These are phyloP conservation scores for Russula earlei DNA, from an alignment of 768 basidiomycete genomes.

Conservation along the genomic window DNA sequence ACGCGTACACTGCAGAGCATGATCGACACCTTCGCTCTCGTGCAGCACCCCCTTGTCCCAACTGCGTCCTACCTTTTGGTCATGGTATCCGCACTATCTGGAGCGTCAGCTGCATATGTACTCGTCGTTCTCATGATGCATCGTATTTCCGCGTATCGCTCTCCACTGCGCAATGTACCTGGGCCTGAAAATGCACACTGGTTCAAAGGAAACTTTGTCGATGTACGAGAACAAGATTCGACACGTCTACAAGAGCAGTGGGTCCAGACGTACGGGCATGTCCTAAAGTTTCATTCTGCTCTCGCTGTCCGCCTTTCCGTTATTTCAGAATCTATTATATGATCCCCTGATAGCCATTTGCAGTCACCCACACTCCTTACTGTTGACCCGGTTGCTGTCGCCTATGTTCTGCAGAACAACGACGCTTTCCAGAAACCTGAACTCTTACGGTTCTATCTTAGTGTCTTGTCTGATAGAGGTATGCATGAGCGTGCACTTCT, in stretches of 20 bases:
- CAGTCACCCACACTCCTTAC: constrained; percentile 25
- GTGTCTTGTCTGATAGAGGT: constrained; percentile 14
- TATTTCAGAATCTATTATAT: too few relatives aligned
- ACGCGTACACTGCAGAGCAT: too few relatives aligned
- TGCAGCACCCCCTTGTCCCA: too few relatives aligned
- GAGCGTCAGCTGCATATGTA: not conserved
- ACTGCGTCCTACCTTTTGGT: not conserved
- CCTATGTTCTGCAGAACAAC: constrained; percentile 27
- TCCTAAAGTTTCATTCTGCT: not conserved
- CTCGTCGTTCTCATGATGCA: not conserved
- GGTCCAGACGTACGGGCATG: constrained; percentile 13
- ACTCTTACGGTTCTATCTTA: constrained; percentile 7
- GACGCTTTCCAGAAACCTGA: constrained; percentile 29
- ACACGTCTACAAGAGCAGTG: constrained; percentile 13
- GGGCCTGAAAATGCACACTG: constrained; percentile 4
- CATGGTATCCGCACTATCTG: not conserved
- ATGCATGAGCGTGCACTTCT: not conserved
- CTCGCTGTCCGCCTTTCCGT: constrained; percentile 8
- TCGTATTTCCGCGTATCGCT: not conserved
- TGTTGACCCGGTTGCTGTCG: constrained; percentile 29
- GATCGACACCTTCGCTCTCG: too few relatives aligned
- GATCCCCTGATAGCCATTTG: not conserved
- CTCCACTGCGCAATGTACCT: not conserved
- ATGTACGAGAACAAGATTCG: constrained; percentile 1
- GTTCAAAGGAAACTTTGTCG: constrained; percentile 4